Percentiles rank a stretch among this genome's conserved stretches.
These are phyloP conservation scores for Irpex sp. DNA, from an alignment of 1,284 basidiomycete species.

Conservation along the genomic window DNA sequence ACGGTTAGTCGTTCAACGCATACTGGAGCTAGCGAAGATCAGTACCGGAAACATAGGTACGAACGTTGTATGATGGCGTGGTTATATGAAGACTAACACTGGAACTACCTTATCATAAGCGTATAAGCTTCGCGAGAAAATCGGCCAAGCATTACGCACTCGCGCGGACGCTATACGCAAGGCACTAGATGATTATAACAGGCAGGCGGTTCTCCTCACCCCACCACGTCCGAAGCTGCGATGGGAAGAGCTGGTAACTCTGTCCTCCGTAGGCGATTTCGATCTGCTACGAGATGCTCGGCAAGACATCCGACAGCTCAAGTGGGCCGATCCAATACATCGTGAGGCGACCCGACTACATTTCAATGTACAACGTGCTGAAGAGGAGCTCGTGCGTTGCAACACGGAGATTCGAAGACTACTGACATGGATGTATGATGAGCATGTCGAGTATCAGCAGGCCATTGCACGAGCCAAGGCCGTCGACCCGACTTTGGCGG, in stretches of 20 bases:
- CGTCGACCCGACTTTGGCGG: conserved; percentile 3
- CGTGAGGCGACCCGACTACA: conserved; percentile 22
- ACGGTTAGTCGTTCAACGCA: conserved; percentile 20
- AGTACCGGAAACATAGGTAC: conserved; percentile 20
- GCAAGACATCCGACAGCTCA: conserved; percentile 21
- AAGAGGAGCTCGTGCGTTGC: conserved; percentile 28
- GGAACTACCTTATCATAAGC: conserved; percentile 12
- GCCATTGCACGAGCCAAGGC: not conserved
- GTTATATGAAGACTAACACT: not conserved
- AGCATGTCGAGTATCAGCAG: conserved; percentile 13
- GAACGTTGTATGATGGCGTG: not conserved
- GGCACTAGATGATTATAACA: conserved; percentile 21
- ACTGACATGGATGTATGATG: conserved; percentile 28
- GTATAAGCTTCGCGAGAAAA: conserved; percentile 25
- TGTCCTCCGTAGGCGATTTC: conserved; percentile 30
- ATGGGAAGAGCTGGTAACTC: conserved; percentile 27
- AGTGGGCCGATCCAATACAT: conserved; percentile 25
- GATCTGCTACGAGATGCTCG: conserved; percentile 27
- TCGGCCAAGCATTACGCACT: conserved; percentile 20
- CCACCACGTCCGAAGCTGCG: conserved; percentile 20
- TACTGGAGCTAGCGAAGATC: conserved; percentile 24
- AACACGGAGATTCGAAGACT: conserved; percentile 31
- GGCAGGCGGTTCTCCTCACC: conserved; percentile 8
- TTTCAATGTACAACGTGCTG: conserved; percentile 28
- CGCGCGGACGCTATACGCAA: conserved; percentile 18